Evolutionary conservation across 2,329 filamentous ascomycete species (phyloP), one percentile per base, ranked within the genome.

Genomic region (Cladorrhinum sp.): DNA sequence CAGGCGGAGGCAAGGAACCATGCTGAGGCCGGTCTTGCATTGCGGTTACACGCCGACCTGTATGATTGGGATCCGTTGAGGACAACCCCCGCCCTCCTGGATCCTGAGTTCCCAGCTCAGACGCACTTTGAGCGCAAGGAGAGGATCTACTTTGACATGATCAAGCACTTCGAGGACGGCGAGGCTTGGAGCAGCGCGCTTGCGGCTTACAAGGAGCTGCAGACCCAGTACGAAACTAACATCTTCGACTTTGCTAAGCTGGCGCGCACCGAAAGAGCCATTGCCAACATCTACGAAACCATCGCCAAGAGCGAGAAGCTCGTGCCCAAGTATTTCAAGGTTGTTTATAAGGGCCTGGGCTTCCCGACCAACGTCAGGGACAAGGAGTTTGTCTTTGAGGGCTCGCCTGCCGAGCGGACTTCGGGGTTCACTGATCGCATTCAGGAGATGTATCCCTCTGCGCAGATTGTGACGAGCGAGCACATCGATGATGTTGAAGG

Each of bases 141-240:
- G 75, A 83, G 86, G 39, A 83, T 98, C 55, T 97, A 96, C 76
- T 96, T 97, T 70, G 86, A 92, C 67, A 96, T 98, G 82, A 96
- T 98, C 73, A 92, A 93, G 73, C 83, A 94, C 72, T 97, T 95
- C 66, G 94, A 98, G 71, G 92, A 96, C 62, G 93, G 92, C n/a
- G 89, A 92, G 72, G 92, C 92, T 0, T 98, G 94, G 94, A 89
- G 90, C 69, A 91, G 91, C 73, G 94, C 93, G 1, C 78, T 99
- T 48, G 83, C 86, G 5, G 91, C 91, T 2, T 98, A 99, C 75
- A 90, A 90, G 72, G 94, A 99, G 75, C 86, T 99, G 56, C 90
- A 93, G 53, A 76, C 80, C n/a, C 92, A 98, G 74, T 99, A 98
- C 72, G 92, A 96, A 76, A 86, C 83, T 66, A 96, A 92, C 62